Conservation (phyloP, 2,329 filamentous ascomycete species). For the Cercospora beticola region DNA sequence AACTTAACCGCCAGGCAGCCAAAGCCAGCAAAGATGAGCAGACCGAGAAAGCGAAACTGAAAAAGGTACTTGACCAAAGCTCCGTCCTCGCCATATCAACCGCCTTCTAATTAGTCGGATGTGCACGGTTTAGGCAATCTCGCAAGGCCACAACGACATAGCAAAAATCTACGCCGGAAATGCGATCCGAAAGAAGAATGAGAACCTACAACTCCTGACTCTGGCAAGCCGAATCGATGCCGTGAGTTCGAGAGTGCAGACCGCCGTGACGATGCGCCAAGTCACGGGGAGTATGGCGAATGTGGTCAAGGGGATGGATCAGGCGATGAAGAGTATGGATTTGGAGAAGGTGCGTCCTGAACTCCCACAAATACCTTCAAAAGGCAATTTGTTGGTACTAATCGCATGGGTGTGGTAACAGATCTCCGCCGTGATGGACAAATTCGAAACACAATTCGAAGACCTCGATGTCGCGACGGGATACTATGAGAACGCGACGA, state of each 20-base stretch:
- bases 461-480: slow-evolving; percentile 55
- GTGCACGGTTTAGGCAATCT: slow-evolving; percentile 51
- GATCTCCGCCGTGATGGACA: slow-evolving; percentile 67
- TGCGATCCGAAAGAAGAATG: slow-evolving; percentile 63
- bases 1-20: slow-evolving; percentile 61
- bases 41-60: slow-evolving; percentile 60
- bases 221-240: slow-evolving; percentile 60
- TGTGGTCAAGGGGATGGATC: slow-evolving; percentile 62
- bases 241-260: slow-evolving; percentile 60
- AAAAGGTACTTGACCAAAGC: slow-evolving; percentile 45
- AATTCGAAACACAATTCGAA: slow-evolving; percentile 60
- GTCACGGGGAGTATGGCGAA: slow-evolving; percentile 63
- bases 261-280: slow-evolving; percentile 62
- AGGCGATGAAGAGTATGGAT: slow-evolving; percentile 64
- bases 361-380: too few species aligned
- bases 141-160: slow-evolving; percentile 58
- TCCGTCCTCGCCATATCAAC: slow-evolving; percentile 33
- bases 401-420: slow-evolving; percentile 28
- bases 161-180: slow-evolving; percentile 64
- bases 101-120: neutral
- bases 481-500: slow-evolving; percentile 84
- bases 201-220: slow-evolving; percentile 59
- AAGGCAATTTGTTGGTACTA: too few species aligned
- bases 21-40: slow-evolving; percentile 63
- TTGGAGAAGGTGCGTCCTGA: slow-evolving; percentile 55